Evolutionary conservation across 805 yeast genomes (phyloP).

Genomic region (Yarrowia alimentaria): DNA sequence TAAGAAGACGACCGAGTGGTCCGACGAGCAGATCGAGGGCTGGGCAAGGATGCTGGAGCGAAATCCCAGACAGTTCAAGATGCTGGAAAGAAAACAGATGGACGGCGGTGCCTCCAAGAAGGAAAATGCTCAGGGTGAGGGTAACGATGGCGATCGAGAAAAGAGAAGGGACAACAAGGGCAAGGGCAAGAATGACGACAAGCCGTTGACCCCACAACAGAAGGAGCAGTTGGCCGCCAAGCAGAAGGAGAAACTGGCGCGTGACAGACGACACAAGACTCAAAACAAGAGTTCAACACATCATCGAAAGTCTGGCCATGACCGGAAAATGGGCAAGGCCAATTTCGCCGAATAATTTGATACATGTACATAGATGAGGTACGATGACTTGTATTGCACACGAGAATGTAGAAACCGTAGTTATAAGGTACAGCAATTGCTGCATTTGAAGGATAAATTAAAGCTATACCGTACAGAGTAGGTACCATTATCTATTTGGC

Average conservation of each 20-base stretch:
- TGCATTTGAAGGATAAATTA: too few relatives aligned
- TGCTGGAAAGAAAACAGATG: constrained; percentile 16
- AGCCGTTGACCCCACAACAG: constrained; percentile 6
- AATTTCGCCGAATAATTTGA: background rate
- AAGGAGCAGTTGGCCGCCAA: constrained; percentile 9
- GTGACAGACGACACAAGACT: constrained; percentile 25
- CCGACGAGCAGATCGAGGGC: constrained; percentile 90
- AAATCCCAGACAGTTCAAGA: constrained; percentile 51
- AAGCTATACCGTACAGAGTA: too few relatives aligned
- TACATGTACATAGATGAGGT: too few relatives aligned
- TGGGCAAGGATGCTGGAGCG: constrained; percentile 78
- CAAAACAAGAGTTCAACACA: constrained; percentile 25
- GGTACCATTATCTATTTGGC: constrained; percentile 5
- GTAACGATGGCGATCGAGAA: too few relatives aligned
- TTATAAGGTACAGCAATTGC: too few relatives aligned
- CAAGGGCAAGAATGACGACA: constrained; percentile 7
- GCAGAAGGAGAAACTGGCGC: constrained; percentile 23
- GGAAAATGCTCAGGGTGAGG: background rate
- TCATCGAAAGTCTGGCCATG: constrained; percentile 24
- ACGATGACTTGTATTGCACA: too few relatives aligned
- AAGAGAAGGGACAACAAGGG: background rate
- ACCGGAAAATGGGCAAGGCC: constrained; percentile 24
- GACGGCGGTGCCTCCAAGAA: constrained; percentile 14
- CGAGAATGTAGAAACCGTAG: too few relatives aligned
- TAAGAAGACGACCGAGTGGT: constrained; percentile 59